These are phyloP conservation scores for Dacryopinax primogenitus DNA, from an alignment of 768 basidiomycete genomes.

Conservation along the genomic window DNA sequence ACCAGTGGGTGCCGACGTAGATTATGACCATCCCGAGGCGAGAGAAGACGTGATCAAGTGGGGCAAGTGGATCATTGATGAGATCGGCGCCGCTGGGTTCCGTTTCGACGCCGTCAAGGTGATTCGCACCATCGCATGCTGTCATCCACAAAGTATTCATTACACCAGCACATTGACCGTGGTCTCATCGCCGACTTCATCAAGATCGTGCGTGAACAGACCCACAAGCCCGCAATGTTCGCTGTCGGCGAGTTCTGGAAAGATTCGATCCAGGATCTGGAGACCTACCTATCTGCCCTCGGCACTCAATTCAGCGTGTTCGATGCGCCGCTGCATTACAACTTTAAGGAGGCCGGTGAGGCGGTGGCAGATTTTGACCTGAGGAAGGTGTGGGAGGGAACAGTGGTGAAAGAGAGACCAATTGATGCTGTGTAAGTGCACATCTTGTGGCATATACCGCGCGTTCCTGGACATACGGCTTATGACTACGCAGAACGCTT, in stretches of 20 bases:
- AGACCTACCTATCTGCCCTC: constrained; percentile 20
- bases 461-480: neutral
- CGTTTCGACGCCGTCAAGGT: constrained; percentile 77
- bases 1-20: constrained; percentile 33
- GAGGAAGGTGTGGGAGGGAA: constrained; percentile 54
- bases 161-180: constrained; percentile 50
- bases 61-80: constrained; percentile 54
- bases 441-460: neutral
- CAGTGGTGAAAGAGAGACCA: constrained; percentile 55
- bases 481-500: constrained; percentile 38
- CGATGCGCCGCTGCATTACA: constrained; percentile 79
- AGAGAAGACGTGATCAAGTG: constrained; percentile 59
- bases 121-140: too few species aligned
- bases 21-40: constrained; percentile 72
- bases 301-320: constrained; percentile 66
- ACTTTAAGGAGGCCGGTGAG: constrained; percentile 65
- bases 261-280: constrained; percentile 25
- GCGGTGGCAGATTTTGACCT: constrained; percentile 58
- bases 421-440: constrained; percentile 53
- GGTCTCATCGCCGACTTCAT: constrained; percentile 53
- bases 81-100: constrained; percentile 47
- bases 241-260: constrained; percentile 74
- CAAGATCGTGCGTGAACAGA: constrained; percentile 29
- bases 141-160: too few species aligned
- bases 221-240: constrained; percentile 41